A percentile compares a stretch with the other conserved stretches of the same genome.
phyloP scores from a whole-genome alignment of 805 yeast species.

The Saitoella complicata region DNA sequence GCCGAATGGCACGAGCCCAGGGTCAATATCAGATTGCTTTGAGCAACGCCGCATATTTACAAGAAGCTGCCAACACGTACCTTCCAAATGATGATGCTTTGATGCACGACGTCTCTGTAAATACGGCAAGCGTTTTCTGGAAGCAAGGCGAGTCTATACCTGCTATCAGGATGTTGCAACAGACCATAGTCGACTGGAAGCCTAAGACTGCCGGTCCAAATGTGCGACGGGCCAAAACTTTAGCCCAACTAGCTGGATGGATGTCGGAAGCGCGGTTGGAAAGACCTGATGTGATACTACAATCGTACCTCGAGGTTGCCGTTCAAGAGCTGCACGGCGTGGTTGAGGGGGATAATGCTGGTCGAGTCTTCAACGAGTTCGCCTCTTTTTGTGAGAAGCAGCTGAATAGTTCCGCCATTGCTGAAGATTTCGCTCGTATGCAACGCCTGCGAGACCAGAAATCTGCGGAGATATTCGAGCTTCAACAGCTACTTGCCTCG shows the following conservation, averaged over 20 bases:
- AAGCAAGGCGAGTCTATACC: conserved; percentile 35
- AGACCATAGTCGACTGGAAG: conserved; percentile 12
- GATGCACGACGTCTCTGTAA: conserved; percentile 24
- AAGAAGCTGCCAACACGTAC: no score
- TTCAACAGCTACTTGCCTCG: conserved; percentile 32
- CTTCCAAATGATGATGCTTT: not conserved
- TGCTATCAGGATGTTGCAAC: conserved; percentile 40
- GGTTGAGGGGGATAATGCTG: conserved; percentile 21
- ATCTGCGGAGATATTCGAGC: conserved; percentile 24
- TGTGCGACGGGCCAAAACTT: conserved; percentile 2
- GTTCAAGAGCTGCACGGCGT: conserved; percentile 14
- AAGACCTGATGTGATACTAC: conserved; percentile 40
- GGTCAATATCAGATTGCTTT: no score
- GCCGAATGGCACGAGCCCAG: no score
- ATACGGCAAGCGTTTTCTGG: conserved; percentile 54
- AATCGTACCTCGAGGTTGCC: conserved; percentile 38
- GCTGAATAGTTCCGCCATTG: conserved; percentile 28
- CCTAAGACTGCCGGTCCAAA: not conserved
- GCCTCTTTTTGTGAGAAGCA: conserved; percentile 66
- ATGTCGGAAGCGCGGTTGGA: conserved; percentile 54
- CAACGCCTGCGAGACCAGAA: conserved; percentile 19
- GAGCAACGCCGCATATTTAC: no score
- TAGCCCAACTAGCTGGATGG: conserved; percentile 36
- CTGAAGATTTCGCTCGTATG: conserved; percentile 29
- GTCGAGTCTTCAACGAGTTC: conserved; percentile 34